These are phyloP conservation scores for Yamadazyma akitaensis DNA, from an alignment of 805 yeast species.

Conservation along the genomic window DNA sequence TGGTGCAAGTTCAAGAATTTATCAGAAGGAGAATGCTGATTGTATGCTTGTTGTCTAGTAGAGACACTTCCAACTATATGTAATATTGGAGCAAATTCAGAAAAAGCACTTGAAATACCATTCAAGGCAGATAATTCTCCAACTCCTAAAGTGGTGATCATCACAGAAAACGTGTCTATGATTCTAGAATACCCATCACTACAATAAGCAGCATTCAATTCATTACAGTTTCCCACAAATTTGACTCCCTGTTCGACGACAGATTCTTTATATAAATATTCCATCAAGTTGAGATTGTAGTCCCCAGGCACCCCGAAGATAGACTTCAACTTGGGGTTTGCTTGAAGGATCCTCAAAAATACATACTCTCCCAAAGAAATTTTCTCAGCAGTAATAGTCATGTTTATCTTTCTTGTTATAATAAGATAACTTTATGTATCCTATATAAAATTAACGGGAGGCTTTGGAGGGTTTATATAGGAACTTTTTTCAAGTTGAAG, in stretches of 20 bases:
- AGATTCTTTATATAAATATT: constrained; percentile 52
- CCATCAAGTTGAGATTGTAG: constrained; percentile 64
- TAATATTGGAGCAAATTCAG: constrained; percentile 75
- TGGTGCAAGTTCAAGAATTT: constrained; percentile 47
- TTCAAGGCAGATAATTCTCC: constrained; percentile 85
- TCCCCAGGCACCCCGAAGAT: constrained; percentile 82
- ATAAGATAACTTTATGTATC: too few relatives aligned
- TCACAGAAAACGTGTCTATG: constrained; percentile 57
- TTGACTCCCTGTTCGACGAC: constrained; percentile 40
- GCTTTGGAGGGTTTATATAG: neutral
- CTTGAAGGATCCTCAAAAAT: constrained; percentile 52
- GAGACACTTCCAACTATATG: constrained; percentile 70
- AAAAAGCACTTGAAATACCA: constrained; percentile 78
- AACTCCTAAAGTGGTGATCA: constrained; percentile 77
- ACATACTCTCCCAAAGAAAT: constrained; percentile 64
- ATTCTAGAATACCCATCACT: constrained; percentile 83
- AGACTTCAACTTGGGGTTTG: constrained; percentile 49
- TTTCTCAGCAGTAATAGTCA: constrained; percentile 13
- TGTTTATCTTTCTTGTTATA: neutral
- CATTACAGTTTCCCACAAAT: constrained; percentile 88
- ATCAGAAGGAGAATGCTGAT: neutral
- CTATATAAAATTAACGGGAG: too few relatives aligned
- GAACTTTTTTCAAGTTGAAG: neutral
- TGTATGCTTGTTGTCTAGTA: constrained; percentile 18
- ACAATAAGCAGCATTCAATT: constrained; percentile 83